These are phyloP conservation scores for Acacia concinna DNA, from an alignment of 331 rosid species.

Conservation along the genomic window DNA sequence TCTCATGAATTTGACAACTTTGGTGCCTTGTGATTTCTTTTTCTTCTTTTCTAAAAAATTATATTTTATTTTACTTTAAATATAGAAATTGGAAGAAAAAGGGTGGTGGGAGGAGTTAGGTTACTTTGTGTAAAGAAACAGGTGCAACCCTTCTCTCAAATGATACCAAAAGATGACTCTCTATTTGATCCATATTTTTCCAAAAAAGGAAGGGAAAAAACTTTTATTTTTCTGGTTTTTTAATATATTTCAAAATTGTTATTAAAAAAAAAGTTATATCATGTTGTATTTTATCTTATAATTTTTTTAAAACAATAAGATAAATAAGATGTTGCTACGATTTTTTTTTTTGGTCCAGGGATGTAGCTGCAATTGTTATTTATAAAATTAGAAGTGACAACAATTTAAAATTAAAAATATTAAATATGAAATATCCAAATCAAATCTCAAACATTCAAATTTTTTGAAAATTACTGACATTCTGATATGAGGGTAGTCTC, in stretches of 20 bases:
- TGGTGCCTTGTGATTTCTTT: slow-evolving; percentile 57
- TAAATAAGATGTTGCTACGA: background rate
- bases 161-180: slow-evolving; percentile 27
- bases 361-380: no score
- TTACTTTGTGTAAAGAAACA: slow-evolving; percentile 22
- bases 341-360: no score
- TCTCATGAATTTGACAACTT: slow-evolving; percentile 81
- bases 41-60: slow-evolving; percentile 5
- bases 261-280: no score
- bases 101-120: slow-evolving; percentile 15
- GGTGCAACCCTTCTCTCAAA: slow-evolving; percentile 23
- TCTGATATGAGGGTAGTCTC: background rate
- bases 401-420: background rate
- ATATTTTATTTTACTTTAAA: background rate
- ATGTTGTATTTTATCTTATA: background rate
- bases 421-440: background rate
- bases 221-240: background rate
- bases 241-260: no score
- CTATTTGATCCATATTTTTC: background rate
- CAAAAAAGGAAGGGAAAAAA: background rate
- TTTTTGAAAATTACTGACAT: background rate
- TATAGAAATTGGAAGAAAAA: background rate
- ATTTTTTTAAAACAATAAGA: no score
- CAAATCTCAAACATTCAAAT: background rate
- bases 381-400: background rate